Evolutionary conservation across 2,329 filamentous ascomycete genomes (phyloP), one percentile per base, ranked within the genome.

Genomic region (Helicocarpus griseus): DNA sequence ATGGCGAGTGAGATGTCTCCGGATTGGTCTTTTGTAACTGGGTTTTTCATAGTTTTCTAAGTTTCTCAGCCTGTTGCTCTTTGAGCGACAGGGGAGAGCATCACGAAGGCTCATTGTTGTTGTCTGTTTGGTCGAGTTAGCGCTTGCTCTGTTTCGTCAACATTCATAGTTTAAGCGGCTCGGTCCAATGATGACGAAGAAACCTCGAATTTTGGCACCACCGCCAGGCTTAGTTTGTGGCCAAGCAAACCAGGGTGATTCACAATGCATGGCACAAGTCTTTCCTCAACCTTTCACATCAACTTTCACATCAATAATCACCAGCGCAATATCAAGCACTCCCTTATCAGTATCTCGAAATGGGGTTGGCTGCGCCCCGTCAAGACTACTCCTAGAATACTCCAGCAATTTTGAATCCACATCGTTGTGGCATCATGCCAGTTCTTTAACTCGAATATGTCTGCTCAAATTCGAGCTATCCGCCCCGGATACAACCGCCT

Each of bases 121-220:
- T n/a, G 45, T 47, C 26, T 47, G 45, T 36, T 17, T 47, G 45
- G 45, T 36, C 45, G 11, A 36, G 45, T 36, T 47, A 26, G 45
- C 45, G 45, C 45, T 47, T 47, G 45, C 45, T 8, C 26, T 45
- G 28, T 45, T 45, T 41, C 21, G 5, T 26, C 31, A n/a, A 22
- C 4, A 2, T 21, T 17, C 31, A 17, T 35, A 24, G 19, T 14
- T 47, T n/a, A 47, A 47, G 45, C 11, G 24, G 7, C 45, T 24
- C 14, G 13, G 21, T 19, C 45, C 45, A 47, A 47, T 47, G 21
- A 47, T 9, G 14, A 17, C 8, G 19, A n/a, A n/a, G 29, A 47
- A 47, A 2, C 14, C 4, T n/a, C 17, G 2, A 14, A 21, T 35
- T 47, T 47, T 47, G 19, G 13, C 45, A 22, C 8, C 13, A 21